phyloP scores from a whole-genome alignment of 2,329 filamentous ascomycete species.

The Arthrobotrys pseudoclavata region DNA sequence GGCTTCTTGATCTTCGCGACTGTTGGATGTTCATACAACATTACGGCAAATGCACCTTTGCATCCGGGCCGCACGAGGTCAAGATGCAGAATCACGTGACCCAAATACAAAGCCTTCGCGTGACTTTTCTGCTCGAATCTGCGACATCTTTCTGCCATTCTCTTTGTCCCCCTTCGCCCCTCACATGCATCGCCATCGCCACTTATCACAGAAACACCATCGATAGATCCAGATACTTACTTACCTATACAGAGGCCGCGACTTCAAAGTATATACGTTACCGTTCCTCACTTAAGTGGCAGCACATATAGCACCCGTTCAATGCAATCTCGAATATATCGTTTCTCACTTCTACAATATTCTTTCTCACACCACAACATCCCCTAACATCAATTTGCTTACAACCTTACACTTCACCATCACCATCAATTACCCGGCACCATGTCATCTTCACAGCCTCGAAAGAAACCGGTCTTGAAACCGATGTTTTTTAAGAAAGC shows the following conservation, averaged over 20 bases:
- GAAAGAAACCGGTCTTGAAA: constrained; percentile 38
- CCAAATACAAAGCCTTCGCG: not conserved
- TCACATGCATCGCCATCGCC: not conserved
- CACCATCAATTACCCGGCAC: not conserved
- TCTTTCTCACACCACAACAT: constrained; percentile 1
- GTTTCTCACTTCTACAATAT: constrained; percentile 5
- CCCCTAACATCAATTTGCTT: not conserved
- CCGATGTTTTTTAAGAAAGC: constrained; percentile 39
- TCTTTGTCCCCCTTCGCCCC: constrained; percentile 7
- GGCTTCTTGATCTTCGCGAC: not conserved
- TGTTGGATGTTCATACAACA: not conserved
- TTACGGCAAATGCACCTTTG: not conserved
- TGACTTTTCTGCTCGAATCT: not conserved
- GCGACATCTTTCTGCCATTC: constrained; percentile 6
- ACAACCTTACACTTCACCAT: not conserved
- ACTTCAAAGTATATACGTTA: not conserved
- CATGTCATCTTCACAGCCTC: constrained; percentile 33
- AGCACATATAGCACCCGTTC: constrained; percentile 5
- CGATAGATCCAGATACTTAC: not conserved
- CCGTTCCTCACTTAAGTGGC: not conserved
- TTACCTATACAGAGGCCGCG: not conserved
- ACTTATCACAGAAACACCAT: not conserved
- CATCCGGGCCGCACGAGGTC: too few relatives aligned
- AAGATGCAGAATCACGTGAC: constrained; percentile 7
- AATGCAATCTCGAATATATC: constrained; percentile 32